Base-by-base conservation (phyloP, 1,139 yeast genomes). In the Zhuliangozyma blackwelliae region DNA sequence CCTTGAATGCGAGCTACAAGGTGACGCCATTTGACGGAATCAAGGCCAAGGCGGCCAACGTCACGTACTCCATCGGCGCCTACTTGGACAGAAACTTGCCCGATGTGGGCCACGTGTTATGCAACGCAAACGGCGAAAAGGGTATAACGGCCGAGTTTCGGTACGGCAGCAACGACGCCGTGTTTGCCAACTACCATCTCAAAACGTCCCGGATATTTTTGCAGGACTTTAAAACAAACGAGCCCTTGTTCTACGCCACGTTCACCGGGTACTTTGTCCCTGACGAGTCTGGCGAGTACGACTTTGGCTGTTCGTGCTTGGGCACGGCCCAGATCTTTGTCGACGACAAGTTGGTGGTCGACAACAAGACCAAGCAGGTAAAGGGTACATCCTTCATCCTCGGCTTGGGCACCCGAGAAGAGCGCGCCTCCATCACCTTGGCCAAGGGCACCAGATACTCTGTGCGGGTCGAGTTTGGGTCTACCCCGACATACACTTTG, bases 311-410 rank as follows among this genome's bases (percentile, higher is more conserved):
- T 34, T 50, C 67, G 12, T 68, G 68, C 31, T 46, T 61, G 36
- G 82, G 82, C 28, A 70, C 79, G 27, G 77, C 75, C 23, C 61
- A 61, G 44, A 45, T 77, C 22, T 77, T 60, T 45, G 52, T 77
- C 32, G 65, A 77, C 44, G 79, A 56, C 39, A 48, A 71, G 49
- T 54, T 73, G 38, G 58, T 77, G 19, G 73, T 75, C 36, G 80
- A 77, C 50, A 75, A 76, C 57, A 68, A 66, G 48, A 69, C 72
- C 25, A 51, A 61, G 26, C 82, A 77, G 55, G 55, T 44, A 10
- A 51, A 49, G 16, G 82, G 80, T 22, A 51, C 57, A 13, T 59
- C 65, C 5, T 72, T 71, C 53, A 48, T 52, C 43, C 29, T 39
- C 11, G 71, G 72, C 8, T 28, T 37, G 25, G 81, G 80, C 34